Evolutionary conservation across 2,329 filamentous ascomycete genomes (phyloP).

Genomic region (Cordyceps javanica): DNA sequence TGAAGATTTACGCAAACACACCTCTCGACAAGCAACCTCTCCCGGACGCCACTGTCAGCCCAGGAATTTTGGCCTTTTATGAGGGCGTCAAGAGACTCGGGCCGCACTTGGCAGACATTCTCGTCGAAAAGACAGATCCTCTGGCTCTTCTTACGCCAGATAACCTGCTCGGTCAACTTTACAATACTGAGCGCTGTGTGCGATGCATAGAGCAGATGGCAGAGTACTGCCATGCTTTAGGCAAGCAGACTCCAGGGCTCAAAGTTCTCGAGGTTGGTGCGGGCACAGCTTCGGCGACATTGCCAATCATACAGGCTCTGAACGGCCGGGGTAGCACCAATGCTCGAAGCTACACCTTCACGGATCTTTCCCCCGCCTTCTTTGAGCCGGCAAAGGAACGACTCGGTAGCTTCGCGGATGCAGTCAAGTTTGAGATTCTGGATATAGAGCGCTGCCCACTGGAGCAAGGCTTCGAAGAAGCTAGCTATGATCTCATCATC

Average conservation of each 20-base stretch:
- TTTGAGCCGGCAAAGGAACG: slow-evolving; percentile 29
- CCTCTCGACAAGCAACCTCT: background rate
- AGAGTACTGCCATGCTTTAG: slow-evolving; percentile 20
- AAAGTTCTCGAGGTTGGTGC: slow-evolving; percentile 37
- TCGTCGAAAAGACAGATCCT: background rate
- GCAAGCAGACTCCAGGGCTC: slow-evolving; percentile 32
- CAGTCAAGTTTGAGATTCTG: slow-evolving; percentile 19
- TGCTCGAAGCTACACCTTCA: slow-evolving; percentile 34
- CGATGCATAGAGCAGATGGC: background rate
- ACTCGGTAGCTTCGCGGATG: slow-evolving; percentile 20
- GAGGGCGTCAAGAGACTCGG: background rate
- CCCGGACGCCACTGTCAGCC: background rate
- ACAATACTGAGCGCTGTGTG: background rate
- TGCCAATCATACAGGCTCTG: slow-evolving; percentile 27
- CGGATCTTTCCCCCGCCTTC: slow-evolving; percentile 36
- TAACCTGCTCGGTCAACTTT: background rate
- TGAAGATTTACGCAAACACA: background rate
- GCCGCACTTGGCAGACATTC: background rate
- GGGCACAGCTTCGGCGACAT: slow-evolving; percentile 37
- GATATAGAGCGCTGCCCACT: slow-evolving; percentile 22
- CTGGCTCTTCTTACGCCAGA: background rate
- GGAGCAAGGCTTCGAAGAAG: slow-evolving; percentile 25
- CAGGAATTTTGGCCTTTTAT: background rate
- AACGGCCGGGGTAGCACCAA: slow-evolving; percentile 13
- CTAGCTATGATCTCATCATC: slow-evolving; percentile 33